Percentiles rank a stretch among this genome's conserved stretches.
Conservation (phyloP, 352 stramenopile genomes). For the Phytopythium aichiense region DNA sequence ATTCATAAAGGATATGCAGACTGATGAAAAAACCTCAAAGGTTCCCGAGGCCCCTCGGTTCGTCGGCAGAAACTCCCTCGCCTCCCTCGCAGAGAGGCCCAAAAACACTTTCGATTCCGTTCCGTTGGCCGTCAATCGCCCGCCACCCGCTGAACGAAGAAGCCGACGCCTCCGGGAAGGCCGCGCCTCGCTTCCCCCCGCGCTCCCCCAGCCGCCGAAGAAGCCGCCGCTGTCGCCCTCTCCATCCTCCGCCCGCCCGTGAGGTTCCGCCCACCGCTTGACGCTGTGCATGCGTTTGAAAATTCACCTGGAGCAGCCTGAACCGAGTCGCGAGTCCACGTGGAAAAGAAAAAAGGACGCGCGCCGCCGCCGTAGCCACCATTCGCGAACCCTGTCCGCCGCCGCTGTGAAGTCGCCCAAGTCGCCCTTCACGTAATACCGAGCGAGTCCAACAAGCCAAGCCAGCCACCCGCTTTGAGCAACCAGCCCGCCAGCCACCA, state of each 20-base stretch:
- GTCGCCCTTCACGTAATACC: constrained; percentile 27
- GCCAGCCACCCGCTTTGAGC: constrained; percentile 1
- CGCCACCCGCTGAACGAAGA: not conserved
- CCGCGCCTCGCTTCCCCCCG: too few relatives aligned
- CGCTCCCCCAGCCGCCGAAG: constrained; percentile 3
- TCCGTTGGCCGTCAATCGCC: constrained; percentile 6
- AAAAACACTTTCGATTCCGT: not conserved
- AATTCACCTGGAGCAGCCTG: constrained; percentile 68
- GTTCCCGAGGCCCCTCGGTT: too few relatives aligned
- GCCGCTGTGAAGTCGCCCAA: constrained; percentile 21
- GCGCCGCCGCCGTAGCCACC: constrained; percentile 36
- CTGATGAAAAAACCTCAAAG: too few relatives aligned
- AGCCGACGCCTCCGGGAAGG: too few relatives aligned
- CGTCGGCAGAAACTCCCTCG: too few relatives aligned
- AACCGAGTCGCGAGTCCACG: constrained; percentile 63
- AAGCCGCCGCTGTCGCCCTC: not conserved
- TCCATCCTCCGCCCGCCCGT: constrained; percentile 7
- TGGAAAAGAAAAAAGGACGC: constrained; percentile 73
- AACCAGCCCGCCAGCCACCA: constrained; percentile 26
- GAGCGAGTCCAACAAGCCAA: not conserved
- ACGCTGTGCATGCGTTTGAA: constrained; percentile 87
- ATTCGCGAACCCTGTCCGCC: constrained; percentile 20
- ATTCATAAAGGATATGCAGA: too few relatives aligned
- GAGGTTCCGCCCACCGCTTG: constrained; percentile 17
- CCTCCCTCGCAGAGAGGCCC: too few relatives aligned